A percentile compares a stretch with the other conserved stretches of the same genome.
phyloP scores from a whole-genome alignment of 2,329 filamentous ascomycete genomes.

The Aurifilum marmelostoma region DNA sequence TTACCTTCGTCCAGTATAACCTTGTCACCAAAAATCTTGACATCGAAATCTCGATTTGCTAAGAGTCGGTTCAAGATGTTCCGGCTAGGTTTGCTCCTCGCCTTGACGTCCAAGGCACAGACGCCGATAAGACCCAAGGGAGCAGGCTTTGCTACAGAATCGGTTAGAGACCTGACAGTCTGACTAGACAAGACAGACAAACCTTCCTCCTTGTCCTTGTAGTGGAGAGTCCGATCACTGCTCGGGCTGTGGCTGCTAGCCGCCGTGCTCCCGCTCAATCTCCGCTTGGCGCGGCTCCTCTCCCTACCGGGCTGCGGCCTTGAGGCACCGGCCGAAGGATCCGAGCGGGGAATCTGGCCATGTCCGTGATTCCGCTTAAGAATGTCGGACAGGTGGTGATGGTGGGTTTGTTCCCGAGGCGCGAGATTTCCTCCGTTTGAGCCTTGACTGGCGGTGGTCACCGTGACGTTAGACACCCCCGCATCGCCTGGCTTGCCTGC shows the following conservation, averaged over 20 bases:
- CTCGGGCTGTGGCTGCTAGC: constrained; percentile 80
- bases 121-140: constrained; percentile 79
- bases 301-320: constrained; percentile 57
- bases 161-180: constrained; percentile 37
- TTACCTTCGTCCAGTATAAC: constrained; percentile 90
- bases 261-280: constrained; percentile 81
- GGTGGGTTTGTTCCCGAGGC: constrained; percentile 45
- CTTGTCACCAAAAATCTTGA: constrained; percentile 97
- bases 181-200: constrained; percentile 33
- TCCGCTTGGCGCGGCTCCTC: constrained; percentile 70
- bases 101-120: constrained; percentile 93
- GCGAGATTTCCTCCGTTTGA: constrained; percentile 49
- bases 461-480: constrained; percentile 54
- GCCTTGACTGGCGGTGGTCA: constrained; percentile 54
- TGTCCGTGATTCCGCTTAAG: constrained; percentile 44
- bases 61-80: constrained; percentile 95
- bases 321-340: constrained; percentile 34
- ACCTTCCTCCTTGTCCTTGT: constrained; percentile 63
- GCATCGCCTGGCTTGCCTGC: constrained; percentile 54
- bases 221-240: constrained; percentile 63
- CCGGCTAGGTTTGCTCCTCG: constrained; percentile 92
- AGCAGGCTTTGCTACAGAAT: constrained; percentile 54
- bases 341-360: constrained; percentile 36
- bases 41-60: constrained; percentile 89
- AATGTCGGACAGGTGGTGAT: constrained; percentile 50